These are phyloP conservation scores for Xylaria bambusicola DNA, from an alignment of 495 filamentous ascomycete species.

Conservation along the genomic window DNA sequence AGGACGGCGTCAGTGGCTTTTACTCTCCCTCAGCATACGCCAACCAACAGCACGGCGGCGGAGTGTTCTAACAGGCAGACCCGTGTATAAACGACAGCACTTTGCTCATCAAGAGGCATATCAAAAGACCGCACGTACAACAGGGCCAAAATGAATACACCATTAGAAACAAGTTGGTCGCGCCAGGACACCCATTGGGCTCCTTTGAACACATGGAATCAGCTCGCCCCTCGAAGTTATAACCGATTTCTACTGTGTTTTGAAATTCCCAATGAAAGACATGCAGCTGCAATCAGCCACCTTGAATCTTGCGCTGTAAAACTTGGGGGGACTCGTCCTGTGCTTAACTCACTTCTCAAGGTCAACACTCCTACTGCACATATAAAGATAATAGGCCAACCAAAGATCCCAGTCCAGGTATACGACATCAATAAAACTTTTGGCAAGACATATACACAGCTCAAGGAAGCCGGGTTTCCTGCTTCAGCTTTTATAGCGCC, in stretches of 20 bases:
- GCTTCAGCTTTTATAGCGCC: neutral
- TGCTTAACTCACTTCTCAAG: conserved; percentile 3
- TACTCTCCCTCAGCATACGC: too few relatives aligned
- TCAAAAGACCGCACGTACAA: too few relatives aligned
- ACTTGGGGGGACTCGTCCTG: neutral
- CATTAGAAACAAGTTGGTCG: neutral
- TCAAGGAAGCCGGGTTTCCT: conserved; percentile 1
- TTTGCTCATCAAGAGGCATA: too few relatives aligned
- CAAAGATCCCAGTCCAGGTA: neutral
- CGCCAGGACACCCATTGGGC: neutral
- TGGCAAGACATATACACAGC: neutral
- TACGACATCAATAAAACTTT: neutral
- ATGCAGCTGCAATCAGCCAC: neutral
- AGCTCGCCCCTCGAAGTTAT: conserved; percentile 4
- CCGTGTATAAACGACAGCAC: too few relatives aligned
- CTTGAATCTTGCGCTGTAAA: neutral
- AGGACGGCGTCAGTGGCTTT: too few relatives aligned
- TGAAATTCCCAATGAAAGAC: neutral
- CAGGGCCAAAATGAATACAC: conserved; percentile 4
- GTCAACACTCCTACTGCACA: neutral
- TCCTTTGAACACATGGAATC: conserved; percentile 6
- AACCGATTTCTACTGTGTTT: conserved; percentile 7
- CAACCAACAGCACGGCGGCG: too few relatives aligned
- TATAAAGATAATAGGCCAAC: neutral
- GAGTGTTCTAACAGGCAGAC: too few relatives aligned